Percentiles rank a stretch among this genome's conserved stretches.
Evolutionary conservation across 768 basidiomycete genomes (phyloP).

Genomic region (Amanita muscaria): DNA sequence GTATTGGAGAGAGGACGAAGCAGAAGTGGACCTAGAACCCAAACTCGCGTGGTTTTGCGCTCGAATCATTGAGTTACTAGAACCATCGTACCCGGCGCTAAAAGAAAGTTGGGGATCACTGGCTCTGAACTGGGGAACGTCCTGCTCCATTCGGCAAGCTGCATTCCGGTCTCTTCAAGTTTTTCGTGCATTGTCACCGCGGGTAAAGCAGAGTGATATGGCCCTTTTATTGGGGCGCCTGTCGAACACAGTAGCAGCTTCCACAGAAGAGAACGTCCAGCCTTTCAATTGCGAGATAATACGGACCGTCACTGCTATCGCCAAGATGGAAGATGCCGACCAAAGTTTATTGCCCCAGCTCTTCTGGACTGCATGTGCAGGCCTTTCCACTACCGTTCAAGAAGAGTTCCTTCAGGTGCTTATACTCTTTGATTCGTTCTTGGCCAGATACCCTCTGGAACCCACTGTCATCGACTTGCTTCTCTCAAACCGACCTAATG

Average conservation of each 20-base stretch:
- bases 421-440: conserved; percentile 52
- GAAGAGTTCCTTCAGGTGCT: conserved; percentile 66
- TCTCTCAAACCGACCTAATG: conserved; percentile 53
- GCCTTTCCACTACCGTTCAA: conserved; percentile 76
- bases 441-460: conserved; percentile 65
- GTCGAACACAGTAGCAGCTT: conserved; percentile 72
- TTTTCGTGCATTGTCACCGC: conserved; percentile 74
- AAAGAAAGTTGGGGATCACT: conserved; percentile 72
- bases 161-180: conserved; percentile 87
- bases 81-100: conserved; percentile 61
- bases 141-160: conserved; percentile 76
- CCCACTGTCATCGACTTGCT: conserved; percentile 59
- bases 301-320: conserved; percentile 59
- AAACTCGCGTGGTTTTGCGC: conserved; percentile 66
- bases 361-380: conserved; percentile 82
- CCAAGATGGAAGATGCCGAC: conserved; percentile 47
- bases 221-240: conserved; percentile 75
- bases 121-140: conserved; percentile 77
- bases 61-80: conserved; percentile 56
- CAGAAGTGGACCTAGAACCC: conserved; percentile 41
- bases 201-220: conserved; percentile 61
- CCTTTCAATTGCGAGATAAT: conserved; percentile 79
- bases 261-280: conserved; percentile 63
- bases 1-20: conserved; percentile 71
- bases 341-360: conserved; percentile 64